Conservation (phyloP, 441 rosid species). For the Brassica balearica region DNA sequence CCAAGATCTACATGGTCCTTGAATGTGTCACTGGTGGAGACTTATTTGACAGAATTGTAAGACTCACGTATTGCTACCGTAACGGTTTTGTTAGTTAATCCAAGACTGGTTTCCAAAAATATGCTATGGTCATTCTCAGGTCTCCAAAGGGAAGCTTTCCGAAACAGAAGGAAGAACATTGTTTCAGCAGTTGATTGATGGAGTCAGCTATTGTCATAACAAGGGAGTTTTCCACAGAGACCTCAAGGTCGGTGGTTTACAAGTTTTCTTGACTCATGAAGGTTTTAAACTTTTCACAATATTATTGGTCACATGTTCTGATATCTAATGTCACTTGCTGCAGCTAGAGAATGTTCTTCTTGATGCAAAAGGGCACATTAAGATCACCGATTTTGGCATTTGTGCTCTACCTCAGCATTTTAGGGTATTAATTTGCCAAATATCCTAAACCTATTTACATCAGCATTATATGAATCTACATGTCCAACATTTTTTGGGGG, state of each 20-base stretch:
- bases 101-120: not conserved
- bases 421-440: conserved; percentile 52
- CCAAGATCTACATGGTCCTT: conserved; percentile 86
- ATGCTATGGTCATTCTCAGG: conserved; percentile 47
- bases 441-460: not conserved
- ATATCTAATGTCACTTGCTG: conserved; percentile 15
- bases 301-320: not conserved
- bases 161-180: conserved; percentile 78
- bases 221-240: conserved; percentile 91
- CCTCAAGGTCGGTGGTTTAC: conserved; percentile 65
- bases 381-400: conserved; percentile 93
- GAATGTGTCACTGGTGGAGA: conserved; percentile 90
- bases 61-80: conserved; percentile 22
- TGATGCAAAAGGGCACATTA: conserved; percentile 74
- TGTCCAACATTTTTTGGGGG: not conserved
- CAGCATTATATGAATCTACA: not conserved
- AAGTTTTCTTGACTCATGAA: not conserved
- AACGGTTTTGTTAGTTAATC: not conserved
- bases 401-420: conserved; percentile 90
- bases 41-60: conserved; percentile 82
- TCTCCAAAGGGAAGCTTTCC: conserved; percentile 65
- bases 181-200: conserved; percentile 90
- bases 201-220: conserved; percentile 80
- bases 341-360: conserved; percentile 87
- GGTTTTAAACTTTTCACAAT: not conserved